phyloP scores from a whole-genome alignment of 148 eudicot genomes.

The Gaultheria prostrata region DNA sequence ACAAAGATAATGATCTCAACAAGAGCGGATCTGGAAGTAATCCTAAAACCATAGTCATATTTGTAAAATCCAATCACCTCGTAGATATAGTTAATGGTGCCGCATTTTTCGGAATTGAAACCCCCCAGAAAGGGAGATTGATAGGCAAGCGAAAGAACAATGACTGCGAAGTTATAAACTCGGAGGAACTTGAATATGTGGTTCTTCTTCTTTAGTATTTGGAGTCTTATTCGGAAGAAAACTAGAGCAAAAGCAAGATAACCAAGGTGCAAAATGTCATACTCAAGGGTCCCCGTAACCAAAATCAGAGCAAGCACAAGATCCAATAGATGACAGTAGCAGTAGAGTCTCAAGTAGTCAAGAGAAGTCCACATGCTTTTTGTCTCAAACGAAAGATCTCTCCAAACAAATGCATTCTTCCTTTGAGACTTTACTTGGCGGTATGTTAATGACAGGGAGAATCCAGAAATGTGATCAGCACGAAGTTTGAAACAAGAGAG shows the following conservation, averaged over 20 bases:
- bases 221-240: slow-evolving; percentile 84
- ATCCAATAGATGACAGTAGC: slow-evolving; percentile 97
- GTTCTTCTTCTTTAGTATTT: slow-evolving; percentile 88
- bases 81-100: slow-evolving; percentile 74
- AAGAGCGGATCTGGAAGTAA: slow-evolving; percentile 95
- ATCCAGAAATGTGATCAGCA: slow-evolving; percentile 67
- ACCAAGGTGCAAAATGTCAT: slow-evolving; percentile 93
- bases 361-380: slow-evolving; percentile 99
- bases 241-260: slow-evolving; percentile 95
- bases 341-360: slow-evolving; percentile 92
- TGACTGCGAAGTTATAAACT: slow-evolving; percentile 83
- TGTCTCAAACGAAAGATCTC: slow-evolving; percentile 96
- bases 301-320: slow-evolving; percentile 88
- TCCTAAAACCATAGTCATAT: slow-evolving; percentile 90
- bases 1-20: slow-evolving; percentile 90
- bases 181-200: slow-evolving; percentile 87
- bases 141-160: slow-evolving; percentile 93
- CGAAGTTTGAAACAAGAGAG: slow-evolving; percentile 89
- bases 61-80: slow-evolving; percentile 95
- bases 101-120: slow-evolving; percentile 78
- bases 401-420: slow-evolving; percentile 89
- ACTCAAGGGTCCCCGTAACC: slow-evolving; percentile 96
- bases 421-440: slow-evolving; percentile 84
- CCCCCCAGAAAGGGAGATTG: slow-evolving; percentile 93
- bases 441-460: slow-evolving; percentile 74